A percentile compares a stretch with the other conserved stretches of the same genome.
phyloP scores from a whole-genome alignment of 169 alveolate species.

The Hepatocystis sp. region DNA sequence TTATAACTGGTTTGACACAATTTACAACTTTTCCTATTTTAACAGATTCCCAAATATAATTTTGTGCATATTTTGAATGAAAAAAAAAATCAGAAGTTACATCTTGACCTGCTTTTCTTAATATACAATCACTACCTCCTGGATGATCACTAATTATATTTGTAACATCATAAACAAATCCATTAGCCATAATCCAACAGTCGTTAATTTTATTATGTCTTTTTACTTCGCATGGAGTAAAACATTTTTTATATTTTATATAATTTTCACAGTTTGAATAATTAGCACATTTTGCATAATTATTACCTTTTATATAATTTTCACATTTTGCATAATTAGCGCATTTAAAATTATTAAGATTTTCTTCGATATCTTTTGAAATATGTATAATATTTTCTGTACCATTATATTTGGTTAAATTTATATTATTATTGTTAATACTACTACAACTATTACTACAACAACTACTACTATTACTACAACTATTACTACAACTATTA shows the following conservation, averaged over 20 bases:
- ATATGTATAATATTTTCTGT: too few species aligned
- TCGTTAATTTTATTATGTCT: constrained; percentile 77
- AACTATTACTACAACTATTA: too few species aligned
- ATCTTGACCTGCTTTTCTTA: constrained; percentile 49
- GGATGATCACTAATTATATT: constrained; percentile 82
- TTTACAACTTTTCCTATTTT: constrained; percentile 48
- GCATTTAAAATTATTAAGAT: too few species aligned
- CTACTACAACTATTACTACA: too few species aligned
- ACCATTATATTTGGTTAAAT: too few species aligned
- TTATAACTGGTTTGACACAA: constrained; percentile 18
- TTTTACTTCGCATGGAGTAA: constrained; percentile 49
- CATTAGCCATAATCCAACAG: constrained; percentile 85
- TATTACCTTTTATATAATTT: neutral
- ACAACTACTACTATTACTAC: too few species aligned
- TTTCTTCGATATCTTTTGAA: too few species aligned
- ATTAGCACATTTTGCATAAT: too few species aligned
- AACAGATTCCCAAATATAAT: constrained; percentile 41
- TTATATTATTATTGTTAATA: too few species aligned
- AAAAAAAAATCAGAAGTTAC: constrained; percentile 36
- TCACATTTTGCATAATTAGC: neutral
- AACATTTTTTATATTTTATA: constrained; percentile 25
- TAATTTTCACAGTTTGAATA: neutral
- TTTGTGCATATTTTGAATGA: constrained; percentile 70
- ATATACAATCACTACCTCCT: constrained; percentile 81
- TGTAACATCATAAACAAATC: constrained; percentile 85